Conservation (phyloP, 257 asterid species). For the Osmanthus fragrans region DNA sequence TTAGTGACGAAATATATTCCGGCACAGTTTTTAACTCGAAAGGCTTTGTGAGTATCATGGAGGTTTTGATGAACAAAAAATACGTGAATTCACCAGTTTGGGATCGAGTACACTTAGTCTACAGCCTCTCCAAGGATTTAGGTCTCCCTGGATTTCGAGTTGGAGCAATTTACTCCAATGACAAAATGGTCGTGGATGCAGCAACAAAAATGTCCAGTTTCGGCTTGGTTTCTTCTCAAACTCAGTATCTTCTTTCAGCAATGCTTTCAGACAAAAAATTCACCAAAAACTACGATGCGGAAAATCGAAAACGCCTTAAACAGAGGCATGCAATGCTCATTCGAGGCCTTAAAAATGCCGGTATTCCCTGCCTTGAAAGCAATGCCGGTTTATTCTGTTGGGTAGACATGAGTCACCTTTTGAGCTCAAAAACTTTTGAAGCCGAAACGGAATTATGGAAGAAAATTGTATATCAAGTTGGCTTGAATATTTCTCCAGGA, state of each 20-base stretch:
- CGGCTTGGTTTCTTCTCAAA: conserved; percentile 62
- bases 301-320: conserved; percentile 47
- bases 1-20: conserved; percentile 65
- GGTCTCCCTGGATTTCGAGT: conserved; percentile 74
- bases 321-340: conserved; percentile 43
- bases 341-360: conserved; percentile 35
- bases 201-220: conserved; percentile 72
- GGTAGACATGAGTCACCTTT: conserved; percentile 58
- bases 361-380: conserved; percentile 48
- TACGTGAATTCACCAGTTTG: conserved; percentile 22
- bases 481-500: conserved; percentile 66
- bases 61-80: conserved; percentile 28
- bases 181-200: conserved; percentile 39
- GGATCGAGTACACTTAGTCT: conserved; percentile 61
- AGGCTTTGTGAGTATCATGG: conserved; percentile 45
- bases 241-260: conserved; percentile 51
- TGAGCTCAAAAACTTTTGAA: conserved; percentile 39
- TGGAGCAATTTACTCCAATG: conserved; percentile 60
- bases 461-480: conserved; percentile 50
- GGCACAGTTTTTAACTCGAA: conserved; percentile 58
- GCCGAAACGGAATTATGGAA: conserved; percentile 65
- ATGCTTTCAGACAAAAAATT: conserved; percentile 60
- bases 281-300: conserved; percentile 32
- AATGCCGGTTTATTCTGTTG: conserved; percentile 62
- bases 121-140: conserved; percentile 58